phyloP scores from a whole-genome alignment of 768 basidiomycete species.

The Suillus brevipes region DNA sequence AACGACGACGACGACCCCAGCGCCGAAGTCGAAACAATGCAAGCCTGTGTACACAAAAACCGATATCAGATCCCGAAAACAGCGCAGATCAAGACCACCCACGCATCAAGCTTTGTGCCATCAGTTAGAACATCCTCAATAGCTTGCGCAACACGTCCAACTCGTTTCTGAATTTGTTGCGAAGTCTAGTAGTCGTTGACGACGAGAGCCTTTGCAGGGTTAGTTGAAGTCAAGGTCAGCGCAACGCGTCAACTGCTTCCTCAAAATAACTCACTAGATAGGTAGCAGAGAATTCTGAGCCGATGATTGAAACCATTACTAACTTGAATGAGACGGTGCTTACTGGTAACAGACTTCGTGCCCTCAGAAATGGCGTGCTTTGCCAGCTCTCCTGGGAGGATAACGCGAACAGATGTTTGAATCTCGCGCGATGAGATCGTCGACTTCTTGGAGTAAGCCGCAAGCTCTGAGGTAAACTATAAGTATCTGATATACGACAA shows the following conservation, averaged over 20 bases:
- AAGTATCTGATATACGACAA: not conserved
- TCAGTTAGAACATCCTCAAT: slow-evolving; percentile 53
- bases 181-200: too few species aligned
- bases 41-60: slow-evolving; percentile 38
- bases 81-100: slow-evolving; percentile 19
- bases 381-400: slow-evolving; percentile 82
- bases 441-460: slow-evolving; percentile 85
- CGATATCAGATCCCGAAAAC: not conserved
- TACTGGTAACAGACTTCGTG: slow-evolving; percentile 71
- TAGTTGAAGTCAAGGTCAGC: too few species aligned
- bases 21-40: too few species aligned
- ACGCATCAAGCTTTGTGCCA: slow-evolving; percentile 43
- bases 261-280: too few species aligned
- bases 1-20: too few species aligned
- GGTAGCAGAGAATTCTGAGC: slow-evolving; percentile 54
- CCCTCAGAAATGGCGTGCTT: slow-evolving; percentile 91
- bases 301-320: slow-evolving; percentile 12
- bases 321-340: slow-evolving; percentile 25
- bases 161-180: slow-evolving; percentile 59
- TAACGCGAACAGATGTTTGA: slow-evolving; percentile 80
- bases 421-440: slow-evolving; percentile 92
- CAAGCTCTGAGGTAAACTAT: slow-evolving; percentile 52
- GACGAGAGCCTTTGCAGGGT: too few species aligned
- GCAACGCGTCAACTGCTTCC: too few species aligned
- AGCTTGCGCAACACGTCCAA: slow-evolving; percentile 66